A percentile compares a stretch with the other conserved stretches of the same genome.
phyloP scores from a whole-genome alignment of 345 rosid genomes.

The Citrus trifoliata region DNA sequence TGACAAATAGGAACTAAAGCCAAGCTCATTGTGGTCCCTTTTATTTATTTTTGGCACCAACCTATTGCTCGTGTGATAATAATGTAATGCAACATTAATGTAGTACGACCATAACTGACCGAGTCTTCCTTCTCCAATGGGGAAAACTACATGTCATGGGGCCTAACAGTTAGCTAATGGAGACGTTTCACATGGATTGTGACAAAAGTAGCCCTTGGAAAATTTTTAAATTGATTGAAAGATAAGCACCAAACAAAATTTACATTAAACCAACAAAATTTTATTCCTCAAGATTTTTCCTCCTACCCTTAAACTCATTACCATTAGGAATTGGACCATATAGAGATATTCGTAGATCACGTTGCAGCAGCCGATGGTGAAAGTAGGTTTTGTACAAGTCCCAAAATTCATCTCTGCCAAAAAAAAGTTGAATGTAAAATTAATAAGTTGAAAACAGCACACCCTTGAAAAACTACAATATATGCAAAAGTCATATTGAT shows the following conservation, averaged over 20 bases:
- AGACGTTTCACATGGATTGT: not conserved
- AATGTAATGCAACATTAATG: not conserved
- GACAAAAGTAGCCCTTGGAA: not conserved
- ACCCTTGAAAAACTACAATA: not conserved
- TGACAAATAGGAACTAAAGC: not conserved
- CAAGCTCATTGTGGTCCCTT: not conserved
- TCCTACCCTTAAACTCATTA: slow-evolving; percentile 28
- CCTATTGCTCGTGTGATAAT: not conserved
- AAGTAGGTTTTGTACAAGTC: slow-evolving; percentile 74
- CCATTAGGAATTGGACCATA: slow-evolving; percentile 52
- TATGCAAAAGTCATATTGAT: not conserved
- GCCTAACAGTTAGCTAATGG: not conserved
- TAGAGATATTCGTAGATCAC: slow-evolving; percentile 56
- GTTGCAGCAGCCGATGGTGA: slow-evolving; percentile 51
- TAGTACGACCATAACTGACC: not conserved
- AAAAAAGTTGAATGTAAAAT: not conserved
- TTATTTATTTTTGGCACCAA: not conserved
- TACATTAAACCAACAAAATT: not conserved
- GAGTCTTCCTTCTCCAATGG: not conserved
- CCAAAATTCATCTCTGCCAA: slow-evolving; percentile 86
- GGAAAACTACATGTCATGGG: not conserved
- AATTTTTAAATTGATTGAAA: not conserved
- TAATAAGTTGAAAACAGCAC: not conserved
- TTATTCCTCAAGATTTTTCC: slow-evolving; percentile 18
- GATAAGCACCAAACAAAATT: not conserved